phyloP scores from a whole-genome alignment of 805 yeast species.

The Candida vaughaniae region DNA sequence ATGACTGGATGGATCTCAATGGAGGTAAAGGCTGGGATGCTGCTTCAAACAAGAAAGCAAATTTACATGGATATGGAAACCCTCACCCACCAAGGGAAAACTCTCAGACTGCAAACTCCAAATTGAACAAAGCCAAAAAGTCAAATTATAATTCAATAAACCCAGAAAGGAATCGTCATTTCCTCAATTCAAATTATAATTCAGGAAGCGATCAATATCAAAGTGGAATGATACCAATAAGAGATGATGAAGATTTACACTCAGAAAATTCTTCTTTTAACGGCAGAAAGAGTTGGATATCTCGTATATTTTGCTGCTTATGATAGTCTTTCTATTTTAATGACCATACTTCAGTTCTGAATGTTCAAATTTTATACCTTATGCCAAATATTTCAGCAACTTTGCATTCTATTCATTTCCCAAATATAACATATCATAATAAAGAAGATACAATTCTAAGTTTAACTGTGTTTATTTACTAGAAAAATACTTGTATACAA shows the following conservation, averaged over 20 bases:
- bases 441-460: no score
- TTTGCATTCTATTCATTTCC: no score
- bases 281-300: slow-evolving; percentile 14
- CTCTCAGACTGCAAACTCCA: slow-evolving; percentile 18
- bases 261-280: slow-evolving; percentile 37
- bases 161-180: slow-evolving; percentile 17
- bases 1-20: slow-evolving; percentile 81
- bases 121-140: slow-evolving; percentile 16
- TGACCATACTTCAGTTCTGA: no score
- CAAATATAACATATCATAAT: no score
- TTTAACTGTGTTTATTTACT: no score
- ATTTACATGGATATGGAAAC: slow-evolving; percentile 79
- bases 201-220: slow-evolving; percentile 13
- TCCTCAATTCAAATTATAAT: slow-evolving; percentile 12
- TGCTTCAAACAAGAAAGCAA: slow-evolving; percentile 70
- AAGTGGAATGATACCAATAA: slow-evolving; percentile 31
- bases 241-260: slow-evolving; percentile 39
- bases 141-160: slow-evolving; percentile 17
- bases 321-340: slow-evolving; percentile 2
- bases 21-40: slow-evolving; percentile 84
- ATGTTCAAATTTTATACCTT: neutral
- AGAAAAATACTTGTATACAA: no score
- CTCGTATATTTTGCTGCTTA: slow-evolving; percentile 15
- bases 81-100: slow-evolving; percentile 52
- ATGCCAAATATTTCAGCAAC: no score